These are phyloP conservation scores for Ganoderma multipileum DNA, from an alignment of 1,284 basidiomycete species.

Conservation along the genomic window DNA sequence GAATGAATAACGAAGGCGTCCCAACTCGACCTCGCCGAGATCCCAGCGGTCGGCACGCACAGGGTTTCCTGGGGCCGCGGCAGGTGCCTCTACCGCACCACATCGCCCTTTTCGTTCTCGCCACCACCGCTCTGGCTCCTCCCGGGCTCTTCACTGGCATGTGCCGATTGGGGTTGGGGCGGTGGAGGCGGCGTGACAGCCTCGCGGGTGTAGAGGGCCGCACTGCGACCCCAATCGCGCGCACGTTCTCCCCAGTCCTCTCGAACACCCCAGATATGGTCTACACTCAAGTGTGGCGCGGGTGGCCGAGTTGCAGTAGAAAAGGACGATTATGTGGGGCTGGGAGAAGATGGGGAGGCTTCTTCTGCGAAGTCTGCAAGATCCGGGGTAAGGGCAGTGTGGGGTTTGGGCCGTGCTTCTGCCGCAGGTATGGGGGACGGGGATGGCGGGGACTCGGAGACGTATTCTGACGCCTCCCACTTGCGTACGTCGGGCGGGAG, in stretches of 20 bases:
- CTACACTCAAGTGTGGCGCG: constrained; percentile 46
- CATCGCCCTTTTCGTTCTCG: too few relatives aligned
- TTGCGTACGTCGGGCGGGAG: constrained; percentile 43
- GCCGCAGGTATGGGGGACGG: not conserved
- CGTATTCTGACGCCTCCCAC: constrained; percentile 42
- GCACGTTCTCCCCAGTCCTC: constrained; percentile 55
- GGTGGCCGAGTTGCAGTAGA: constrained; percentile 38
- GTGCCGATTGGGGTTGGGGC: not conserved
- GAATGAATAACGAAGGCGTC: too few relatives aligned
- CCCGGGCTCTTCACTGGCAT: not conserved
- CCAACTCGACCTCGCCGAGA: not conserved
- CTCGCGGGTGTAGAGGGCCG: constrained; percentile 33
- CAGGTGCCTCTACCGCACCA: not conserved
- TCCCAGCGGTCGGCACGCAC: not conserved
- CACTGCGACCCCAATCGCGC: constrained; percentile 50
- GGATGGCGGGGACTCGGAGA: not conserved
- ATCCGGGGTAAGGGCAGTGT: constrained; percentile 5
- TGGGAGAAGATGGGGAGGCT: constrained; percentile 23
- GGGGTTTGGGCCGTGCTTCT: constrained; percentile 6
- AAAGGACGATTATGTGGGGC: not conserved
- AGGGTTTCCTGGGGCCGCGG: not conserved
- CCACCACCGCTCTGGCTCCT: not conserved
- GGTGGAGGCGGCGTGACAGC: not conserved
- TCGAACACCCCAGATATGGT: constrained; percentile 52
- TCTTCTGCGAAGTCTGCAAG: constrained; percentile 37